phyloP scores from a whole-genome alignment of 1,284 basidiomycete species.

The Ceratobasidium sp. region DNA sequence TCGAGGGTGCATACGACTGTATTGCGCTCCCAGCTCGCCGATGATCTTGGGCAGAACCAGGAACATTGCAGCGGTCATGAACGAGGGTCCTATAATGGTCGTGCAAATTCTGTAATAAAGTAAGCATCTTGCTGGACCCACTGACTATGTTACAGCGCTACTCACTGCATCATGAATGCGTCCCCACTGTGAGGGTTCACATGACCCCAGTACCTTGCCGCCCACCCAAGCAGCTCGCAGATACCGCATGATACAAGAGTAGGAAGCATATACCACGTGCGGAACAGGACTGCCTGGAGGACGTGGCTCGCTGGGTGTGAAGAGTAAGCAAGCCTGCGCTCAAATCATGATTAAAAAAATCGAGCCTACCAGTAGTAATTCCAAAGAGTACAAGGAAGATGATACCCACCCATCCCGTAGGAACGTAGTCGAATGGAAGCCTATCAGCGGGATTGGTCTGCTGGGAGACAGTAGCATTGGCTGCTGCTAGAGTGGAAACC shows the following conservation, averaged over 20 bases:
- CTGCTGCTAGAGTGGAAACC: background rate
- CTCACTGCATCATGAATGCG: conserved; percentile 58
- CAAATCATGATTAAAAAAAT: background rate
- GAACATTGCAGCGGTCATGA: conserved; percentile 40
- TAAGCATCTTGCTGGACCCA: background rate
- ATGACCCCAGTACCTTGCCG: conserved; percentile 43
- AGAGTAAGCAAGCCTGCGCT: background rate
- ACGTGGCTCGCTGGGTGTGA: conserved; percentile 55
- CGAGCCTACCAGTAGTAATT: conserved; percentile 26
- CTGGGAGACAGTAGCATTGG: background rate
- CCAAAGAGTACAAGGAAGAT: conserved; percentile 39
- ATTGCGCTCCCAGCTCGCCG: conserved; percentile 46
- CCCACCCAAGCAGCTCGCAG: conserved; percentile 56
- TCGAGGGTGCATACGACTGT: conserved; percentile 48
- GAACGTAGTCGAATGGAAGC: conserved; percentile 34
- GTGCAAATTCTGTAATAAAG: background rate
- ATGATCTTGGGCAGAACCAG: conserved; percentile 49
- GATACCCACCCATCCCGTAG: conserved; percentile 39
- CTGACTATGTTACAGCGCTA: background rate
- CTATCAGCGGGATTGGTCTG: background rate
- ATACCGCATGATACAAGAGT: conserved; percentile 59
- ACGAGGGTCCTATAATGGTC: conserved; percentile 36
- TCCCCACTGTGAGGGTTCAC: conserved; percentile 39
- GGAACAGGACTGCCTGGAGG: conserved; percentile 53
- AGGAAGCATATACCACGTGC: conserved; percentile 61